Evolutionary conservation across 2,329 filamentous ascomycete species (phyloP), one percentile per base, ranked within the genome.

Genomic region (Neofusicoccum sp.): DNA sequence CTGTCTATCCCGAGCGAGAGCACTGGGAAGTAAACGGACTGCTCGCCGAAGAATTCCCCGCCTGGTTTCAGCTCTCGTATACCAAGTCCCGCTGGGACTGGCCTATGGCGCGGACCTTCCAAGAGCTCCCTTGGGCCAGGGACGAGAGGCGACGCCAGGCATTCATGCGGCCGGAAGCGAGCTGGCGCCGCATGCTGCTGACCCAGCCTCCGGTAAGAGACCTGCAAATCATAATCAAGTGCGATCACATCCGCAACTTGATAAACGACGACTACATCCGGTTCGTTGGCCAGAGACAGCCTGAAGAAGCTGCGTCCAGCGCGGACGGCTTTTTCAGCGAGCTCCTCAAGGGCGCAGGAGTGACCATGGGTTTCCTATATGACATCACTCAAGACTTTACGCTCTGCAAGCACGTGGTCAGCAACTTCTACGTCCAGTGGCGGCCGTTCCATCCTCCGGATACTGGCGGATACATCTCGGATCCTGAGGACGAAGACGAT

Each of bases 151-250:
- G n/a, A 12, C n/a, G 7, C 20, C 20, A 30, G 7, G 59, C 59
- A 2, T 57, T 57, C 9, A 45, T 54, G 36, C 40, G 59, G 11
- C 30, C 38, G 14, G 49, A 58, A n/a, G 59, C 59, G 1, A 61
- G 59, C 30, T 61, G 59, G 59, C 48, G 59, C 12, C 38, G 51
- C 16, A 61, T 61, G 59, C 49, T 61, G 12, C 16, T 61, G 7
- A 53, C 40, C 6, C 58, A 61, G 28, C 58, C 58, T 8, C 58
- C 58, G 8, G 16, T 53, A 14, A 36, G 48, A 9, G 40, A 53
- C n/a, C 43, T 61, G 45, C 48, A 49, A 26, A 28, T 61, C 11
- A 12, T 53, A 11, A 26, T 43, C 36, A 41, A 54, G 45, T 61
- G 36, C 47, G 51, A 56, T 9, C 51, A 56, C 6, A 12, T 56